Percentiles rank a stretch among this genome's conserved stretches.
Evolutionary conservation across 768 basidiomycete genomes (phyloP).

Genomic region (Termitomyces sp.): DNA sequence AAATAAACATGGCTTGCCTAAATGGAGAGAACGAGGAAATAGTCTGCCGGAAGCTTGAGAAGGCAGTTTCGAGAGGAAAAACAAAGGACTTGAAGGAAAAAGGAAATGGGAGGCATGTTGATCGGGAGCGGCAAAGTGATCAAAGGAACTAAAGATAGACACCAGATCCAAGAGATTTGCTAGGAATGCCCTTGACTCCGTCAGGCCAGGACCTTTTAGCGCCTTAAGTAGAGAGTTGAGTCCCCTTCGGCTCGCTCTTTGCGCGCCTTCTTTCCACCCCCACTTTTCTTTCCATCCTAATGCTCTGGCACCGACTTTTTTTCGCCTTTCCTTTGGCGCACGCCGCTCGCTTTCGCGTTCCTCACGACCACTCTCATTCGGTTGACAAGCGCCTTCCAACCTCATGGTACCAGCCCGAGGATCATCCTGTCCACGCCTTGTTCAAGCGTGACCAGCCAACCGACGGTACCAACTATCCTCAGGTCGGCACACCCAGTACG

Average conservation of each 20-base stretch:
- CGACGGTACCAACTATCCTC: conserved; percentile 49
- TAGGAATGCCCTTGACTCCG: background rate
- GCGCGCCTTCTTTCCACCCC: background rate
- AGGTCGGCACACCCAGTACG: conserved; percentile 61
- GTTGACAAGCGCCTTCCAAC: conserved; percentile 29
- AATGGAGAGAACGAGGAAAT: background rate
- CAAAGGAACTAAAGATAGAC: conserved; percentile 2
- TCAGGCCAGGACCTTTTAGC: background rate
- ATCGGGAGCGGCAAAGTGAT: conserved; percentile 1
- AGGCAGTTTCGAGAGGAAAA: background rate
- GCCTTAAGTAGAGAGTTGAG: background rate
- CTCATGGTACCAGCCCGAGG: conserved; percentile 59
- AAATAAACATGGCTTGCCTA: background rate
- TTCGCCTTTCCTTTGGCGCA: conserved; percentile 23
- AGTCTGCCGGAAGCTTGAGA: no score
- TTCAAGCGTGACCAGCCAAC: conserved; percentile 51
- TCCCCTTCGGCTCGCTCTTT: background rate
- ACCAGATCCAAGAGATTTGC: background rate
- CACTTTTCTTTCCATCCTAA: background rate
- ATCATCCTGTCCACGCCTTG: conserved; percentile 58
- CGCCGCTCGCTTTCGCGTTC: conserved; percentile 21
- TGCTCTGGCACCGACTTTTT: conserved; percentile 22
- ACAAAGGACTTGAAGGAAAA: background rate
- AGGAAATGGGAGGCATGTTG: background rate
- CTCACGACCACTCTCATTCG: conserved; percentile 27